A percentile compares a stretch with the other conserved stretches of the same genome.
Evolutionary conservation across 1,139 yeast species (phyloP).

Genomic region (Candida gigantensis): DNA sequence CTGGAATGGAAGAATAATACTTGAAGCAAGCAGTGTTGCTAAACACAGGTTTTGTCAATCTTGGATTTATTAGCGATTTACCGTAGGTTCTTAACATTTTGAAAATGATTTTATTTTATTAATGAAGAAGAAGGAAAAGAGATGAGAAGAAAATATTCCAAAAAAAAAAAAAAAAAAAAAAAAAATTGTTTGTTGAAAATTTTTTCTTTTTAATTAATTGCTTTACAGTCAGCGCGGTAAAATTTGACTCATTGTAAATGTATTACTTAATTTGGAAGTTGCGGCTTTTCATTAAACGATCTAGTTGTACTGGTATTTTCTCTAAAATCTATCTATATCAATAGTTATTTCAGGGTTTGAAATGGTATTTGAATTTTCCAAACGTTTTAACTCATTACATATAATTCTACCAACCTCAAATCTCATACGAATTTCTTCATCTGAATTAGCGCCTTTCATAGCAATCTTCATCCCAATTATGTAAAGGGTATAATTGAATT

Average conservation of each 20-base stretch:
- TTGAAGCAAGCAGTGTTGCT: too few species aligned
- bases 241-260: conserved; percentile 1
- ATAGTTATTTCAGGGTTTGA: conserved; percentile 57
- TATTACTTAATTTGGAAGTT: neutral
- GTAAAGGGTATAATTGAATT: conserved; percentile 60
- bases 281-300: neutral
- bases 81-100: conserved; percentile 1
- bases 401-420: conserved; percentile 55
- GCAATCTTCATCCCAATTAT: conserved; percentile 55
- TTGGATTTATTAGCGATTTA: conserved; percentile 1
- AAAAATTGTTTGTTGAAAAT: conserved; percentile 1
- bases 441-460: conserved; percentile 71
- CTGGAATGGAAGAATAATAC: conserved; percentile 12
- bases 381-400: conserved; percentile 26
- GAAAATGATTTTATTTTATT: neutral
- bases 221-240: neutral
- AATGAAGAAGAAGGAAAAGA: conserved; percentile 3
- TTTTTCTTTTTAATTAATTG: neutral
- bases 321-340: conserved; percentile 49
- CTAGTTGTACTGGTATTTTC: too few species aligned
- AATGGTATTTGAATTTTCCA: conserved; percentile 28
- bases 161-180: too few species aligned
- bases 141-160: neutral
- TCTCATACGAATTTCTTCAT: conserved; percentile 61
- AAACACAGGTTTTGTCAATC: too few species aligned